Evolutionary conservation across 176 grass and related monocot species (phyloP), one percentile per base, ranked within the genome.

Genomic region (Guadua angustifolia): DNA sequence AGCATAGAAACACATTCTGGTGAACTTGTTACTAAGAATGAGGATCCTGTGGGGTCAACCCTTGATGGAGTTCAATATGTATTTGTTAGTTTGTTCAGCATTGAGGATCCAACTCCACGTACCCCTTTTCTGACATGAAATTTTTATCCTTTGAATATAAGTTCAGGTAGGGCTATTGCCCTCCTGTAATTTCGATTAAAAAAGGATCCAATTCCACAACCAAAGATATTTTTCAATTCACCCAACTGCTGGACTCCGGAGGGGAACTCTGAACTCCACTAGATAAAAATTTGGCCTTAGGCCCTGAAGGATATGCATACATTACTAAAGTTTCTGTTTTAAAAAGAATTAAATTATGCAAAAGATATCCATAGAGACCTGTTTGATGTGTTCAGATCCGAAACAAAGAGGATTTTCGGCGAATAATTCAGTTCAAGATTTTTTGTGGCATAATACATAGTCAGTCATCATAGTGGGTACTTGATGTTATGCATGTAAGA

Each of bases 231-330:
- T 42, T 42, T 17, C 9, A 7, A 7, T 64, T 10, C 16, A 44
- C 13, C 36, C 7, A 77, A 77, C 74, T 62, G 22, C 14, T n/a
- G 13, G 33, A 74, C 1, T 66, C 15, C 66, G 22, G 29, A 66
- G 26, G 35, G 18, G 4, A n/a, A 87, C 33, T 40, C 2, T 15
- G 7, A 67, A 35, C 24, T 75, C 16, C 9, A 50, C 42, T 47
- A 17, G 11, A 58, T 36, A 47, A 66, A 86, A 86, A 75, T n/a
- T 66, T 58, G 36, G 15, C 38, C 50, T 50, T 22, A 40, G 10
- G 10, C 33, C 53, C 66, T 29, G 50, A 33, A 62, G 2, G 1
- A 66, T 78, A 32, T 6, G 6, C 18, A 73, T 45, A 8, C 55
- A 55, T 61, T 7, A 35, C 45, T 55, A 5, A 45, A 84, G 2